Evolutionary conservation across 2,329 filamentous ascomycete species (phyloP).

Genomic region (Myriosclerotinia curreyana): DNA sequence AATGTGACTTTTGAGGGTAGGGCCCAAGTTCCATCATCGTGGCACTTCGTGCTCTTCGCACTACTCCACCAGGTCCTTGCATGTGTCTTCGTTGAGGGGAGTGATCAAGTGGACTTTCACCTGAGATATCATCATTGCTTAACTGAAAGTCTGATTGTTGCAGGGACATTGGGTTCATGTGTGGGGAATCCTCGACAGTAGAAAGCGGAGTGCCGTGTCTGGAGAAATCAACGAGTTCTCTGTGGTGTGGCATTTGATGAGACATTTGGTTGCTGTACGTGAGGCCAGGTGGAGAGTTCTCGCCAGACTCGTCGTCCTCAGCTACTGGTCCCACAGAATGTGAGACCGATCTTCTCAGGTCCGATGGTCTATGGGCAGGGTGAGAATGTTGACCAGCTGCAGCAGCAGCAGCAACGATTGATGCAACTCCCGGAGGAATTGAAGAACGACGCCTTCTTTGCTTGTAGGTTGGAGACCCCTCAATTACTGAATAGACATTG

Average conservation of each 20-base stretch:
- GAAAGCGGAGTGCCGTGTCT: conserved; percentile 88
- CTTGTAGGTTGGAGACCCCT: conserved; percentile 98
- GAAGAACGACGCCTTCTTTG: conserved; percentile 92
- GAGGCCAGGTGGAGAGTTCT: conserved; percentile 75
- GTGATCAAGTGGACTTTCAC: conserved; percentile 58
- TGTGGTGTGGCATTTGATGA: conserved; percentile 65
- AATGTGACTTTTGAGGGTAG: conserved; percentile 97
- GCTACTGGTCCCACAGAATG: conserved; percentile 77
- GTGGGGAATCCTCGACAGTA: conserved; percentile 77
- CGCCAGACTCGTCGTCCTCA: conserved; percentile 74
- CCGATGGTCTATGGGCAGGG: conserved; percentile 75
- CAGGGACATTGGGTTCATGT: conserved; percentile 66
- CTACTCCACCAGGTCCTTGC: conserved; percentile 70
- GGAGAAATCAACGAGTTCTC: conserved; percentile 79
- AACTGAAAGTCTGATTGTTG: conserved; percentile 69
- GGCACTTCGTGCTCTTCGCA: conserved; percentile 86
- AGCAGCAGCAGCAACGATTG: conserved; percentile 62
- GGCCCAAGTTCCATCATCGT: conserved; percentile 96
- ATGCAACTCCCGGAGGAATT: conserved; percentile 74
- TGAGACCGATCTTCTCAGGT: conserved; percentile 87
- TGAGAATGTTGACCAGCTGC: conserved; percentile 47
- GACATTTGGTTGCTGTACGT: conserved; percentile 69
- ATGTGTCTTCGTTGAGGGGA: conserved; percentile 62
- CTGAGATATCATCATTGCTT: conserved; percentile 58
- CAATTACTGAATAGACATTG: conserved; percentile 92